Evolutionary conservation across 2,329 filamentous ascomycete genomes (phyloP).

Genomic region (Blastomyces emzantsi): DNA sequence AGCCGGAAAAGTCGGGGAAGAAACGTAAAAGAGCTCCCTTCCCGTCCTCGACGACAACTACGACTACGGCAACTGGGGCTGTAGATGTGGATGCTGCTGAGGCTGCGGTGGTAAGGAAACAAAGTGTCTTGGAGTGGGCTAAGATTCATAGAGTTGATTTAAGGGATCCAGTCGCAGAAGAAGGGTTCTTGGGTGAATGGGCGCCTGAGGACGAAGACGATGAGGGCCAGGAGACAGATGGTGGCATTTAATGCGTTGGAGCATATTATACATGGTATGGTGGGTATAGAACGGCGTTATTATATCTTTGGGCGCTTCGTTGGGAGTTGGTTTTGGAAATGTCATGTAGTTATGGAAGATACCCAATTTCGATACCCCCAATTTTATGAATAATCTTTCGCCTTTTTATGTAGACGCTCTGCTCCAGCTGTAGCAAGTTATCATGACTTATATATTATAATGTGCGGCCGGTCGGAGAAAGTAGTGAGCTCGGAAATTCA

Average conservation of each 20-base stretch:
- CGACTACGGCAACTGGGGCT: neutral
- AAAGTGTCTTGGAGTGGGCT: conserved; percentile 58
- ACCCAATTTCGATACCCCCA: neutral
- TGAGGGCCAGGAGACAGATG: conserved; percentile 16
- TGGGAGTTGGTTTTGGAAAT: neutral
- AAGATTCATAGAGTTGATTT: conserved; percentile 53
- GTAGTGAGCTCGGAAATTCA: neutral
- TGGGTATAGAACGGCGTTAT: conserved; percentile 12
- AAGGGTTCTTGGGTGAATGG: conserved; percentile 65
- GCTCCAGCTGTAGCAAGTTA: neutral
- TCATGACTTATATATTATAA: neutral
- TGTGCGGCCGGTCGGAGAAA: too few species aligned
- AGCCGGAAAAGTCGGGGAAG: conserved; percentile 42
- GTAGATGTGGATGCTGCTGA: conserved; percentile 14
- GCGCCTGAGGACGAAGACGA: conserved; percentile 35
- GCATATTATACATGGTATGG: conserved; percentile 1
- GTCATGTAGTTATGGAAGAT: conserved; percentile 2
- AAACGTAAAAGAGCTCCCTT: conserved; percentile 41
- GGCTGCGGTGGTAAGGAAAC: conserved; percentile 45
- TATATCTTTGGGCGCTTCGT: neutral
- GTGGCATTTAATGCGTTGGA: conserved; percentile 19
- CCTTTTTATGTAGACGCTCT: too few species aligned
- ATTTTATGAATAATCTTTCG: neutral
- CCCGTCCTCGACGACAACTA: neutral
- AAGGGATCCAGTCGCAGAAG: conserved; percentile 58